These are phyloP conservation scores for Fusarium dlaminii DNA, from an alignment of 2,329 filamentous ascomycete genomes.

Conservation along the genomic window DNA sequence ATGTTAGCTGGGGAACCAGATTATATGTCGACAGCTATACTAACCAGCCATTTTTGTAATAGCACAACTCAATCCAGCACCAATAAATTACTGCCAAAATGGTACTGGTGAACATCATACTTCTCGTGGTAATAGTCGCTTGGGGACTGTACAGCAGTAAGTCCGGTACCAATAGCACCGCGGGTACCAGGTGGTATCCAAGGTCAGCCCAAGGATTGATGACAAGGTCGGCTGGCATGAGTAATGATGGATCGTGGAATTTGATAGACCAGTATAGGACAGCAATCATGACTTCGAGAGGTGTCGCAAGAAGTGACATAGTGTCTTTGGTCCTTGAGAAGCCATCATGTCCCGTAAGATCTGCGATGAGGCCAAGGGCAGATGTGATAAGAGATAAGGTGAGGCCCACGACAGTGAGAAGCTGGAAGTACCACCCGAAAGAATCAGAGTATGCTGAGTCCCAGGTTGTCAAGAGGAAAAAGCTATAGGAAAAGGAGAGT, in stretches of 20 bases:
- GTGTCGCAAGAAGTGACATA: background rate
- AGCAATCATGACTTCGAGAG: constrained; percentile 8
- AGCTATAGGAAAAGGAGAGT: background rate
- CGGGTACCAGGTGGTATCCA: background rate
- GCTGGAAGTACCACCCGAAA: constrained; percentile 13
- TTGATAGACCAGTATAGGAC: constrained; percentile 12
- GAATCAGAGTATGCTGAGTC: constrained; percentile 3
- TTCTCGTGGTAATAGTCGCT: background rate
- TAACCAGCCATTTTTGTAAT: constrained; percentile 10
- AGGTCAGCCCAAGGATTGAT: constrained; percentile 2
- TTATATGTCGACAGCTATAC: background rate
- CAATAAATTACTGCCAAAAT: background rate
- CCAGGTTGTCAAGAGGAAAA: constrained; percentile 6
- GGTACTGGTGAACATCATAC: constrained; percentile 1
- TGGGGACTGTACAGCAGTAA: background rate
- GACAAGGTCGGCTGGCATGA: constrained; percentile 9
- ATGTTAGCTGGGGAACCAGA: background rate
- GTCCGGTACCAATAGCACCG: background rate
- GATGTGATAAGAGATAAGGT: background rate
- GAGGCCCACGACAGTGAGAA: background rate
- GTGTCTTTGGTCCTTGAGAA: background rate
- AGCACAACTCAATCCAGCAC: constrained; percentile 15
- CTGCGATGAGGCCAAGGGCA: background rate
- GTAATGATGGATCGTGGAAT: background rate
- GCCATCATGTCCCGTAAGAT: background rate